These are phyloP conservation scores for Aureobasidium mangrovei DNA, from an alignment of 2,329 filamentous ascomycete genomes.

Conservation along the genomic window DNA sequence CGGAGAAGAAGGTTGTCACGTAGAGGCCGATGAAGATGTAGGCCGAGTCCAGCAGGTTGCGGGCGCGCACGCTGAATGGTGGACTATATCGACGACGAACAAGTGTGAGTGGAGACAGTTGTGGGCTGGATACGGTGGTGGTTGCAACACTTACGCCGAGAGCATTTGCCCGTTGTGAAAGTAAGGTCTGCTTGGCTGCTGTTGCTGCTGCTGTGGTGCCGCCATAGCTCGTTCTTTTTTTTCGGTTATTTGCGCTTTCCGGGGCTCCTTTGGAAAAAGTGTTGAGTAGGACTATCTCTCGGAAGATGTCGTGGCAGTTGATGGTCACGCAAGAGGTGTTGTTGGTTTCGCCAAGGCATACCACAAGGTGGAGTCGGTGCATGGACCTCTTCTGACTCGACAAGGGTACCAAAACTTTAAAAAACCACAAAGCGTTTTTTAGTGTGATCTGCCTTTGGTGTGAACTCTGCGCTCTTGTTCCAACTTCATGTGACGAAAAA, in stretches of 20 bases:
- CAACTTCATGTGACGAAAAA: background rate
- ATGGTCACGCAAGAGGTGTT: no score
- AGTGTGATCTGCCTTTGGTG: background rate
- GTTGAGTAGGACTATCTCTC: no score
- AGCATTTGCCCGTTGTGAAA: constrained; percentile 15
- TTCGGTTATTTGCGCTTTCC: background rate
- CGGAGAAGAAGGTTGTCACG: constrained; percentile 40
- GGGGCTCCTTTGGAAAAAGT: no score
- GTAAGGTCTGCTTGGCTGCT: constrained; percentile 10
- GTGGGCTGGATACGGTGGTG: background rate
- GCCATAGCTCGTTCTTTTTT: background rate
- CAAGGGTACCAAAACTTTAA: no score
- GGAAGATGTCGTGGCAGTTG: background rate
- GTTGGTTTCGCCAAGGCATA: no score
- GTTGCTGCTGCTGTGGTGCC: background rate
- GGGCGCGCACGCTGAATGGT: constrained; percentile 36
- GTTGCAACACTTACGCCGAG: constrained; percentile 7
- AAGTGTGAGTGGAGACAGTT: background rate
- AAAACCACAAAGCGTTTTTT: background rate
- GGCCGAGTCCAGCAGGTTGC: constrained; percentile 32
- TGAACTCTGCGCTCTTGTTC: background rate
- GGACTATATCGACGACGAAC: constrained; percentile 25
- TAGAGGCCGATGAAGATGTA: constrained; percentile 43
- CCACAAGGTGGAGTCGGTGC: no score
- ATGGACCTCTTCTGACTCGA: no score